These are phyloP conservation scores for Barbarea vulgaris DNA, from an alignment of 345 rosid genomes.

Conservation along the genomic window DNA sequence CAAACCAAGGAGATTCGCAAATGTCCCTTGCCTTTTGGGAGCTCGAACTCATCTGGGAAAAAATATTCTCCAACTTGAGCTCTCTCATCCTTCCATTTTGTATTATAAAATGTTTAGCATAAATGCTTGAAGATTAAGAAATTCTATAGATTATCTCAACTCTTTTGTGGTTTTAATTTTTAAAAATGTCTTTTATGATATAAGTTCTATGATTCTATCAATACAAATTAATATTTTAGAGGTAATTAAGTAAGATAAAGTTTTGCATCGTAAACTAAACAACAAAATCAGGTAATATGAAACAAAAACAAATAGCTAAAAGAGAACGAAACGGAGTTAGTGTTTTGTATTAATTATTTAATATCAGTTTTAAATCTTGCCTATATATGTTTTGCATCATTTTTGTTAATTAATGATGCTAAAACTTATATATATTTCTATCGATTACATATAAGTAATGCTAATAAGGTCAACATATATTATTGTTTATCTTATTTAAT, in stretches of 20 bases:
- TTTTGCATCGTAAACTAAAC: neutral
- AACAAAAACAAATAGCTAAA: too few species aligned
- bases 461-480: too few species aligned
- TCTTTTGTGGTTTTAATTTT: too few species aligned
- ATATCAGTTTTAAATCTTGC: neutral
- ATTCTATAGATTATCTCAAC: too few species aligned
- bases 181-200: neutral
- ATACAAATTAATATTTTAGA: neutral
- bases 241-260: neutral
- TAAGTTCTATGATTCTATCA: too few species aligned
- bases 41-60: neutral
- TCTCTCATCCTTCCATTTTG: neutral
- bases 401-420: too few species aligned
- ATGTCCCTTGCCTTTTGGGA: neutral
- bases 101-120: neutral
- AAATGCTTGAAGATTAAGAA: neutral
- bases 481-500: too few species aligned
- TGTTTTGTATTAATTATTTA: too few species aligned
- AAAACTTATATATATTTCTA: too few species aligned
- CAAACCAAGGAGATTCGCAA: neutral
- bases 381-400: too few species aligned
- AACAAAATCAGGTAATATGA: too few species aligned
- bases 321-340: neutral
- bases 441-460: too few species aligned
- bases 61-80: neutral